These are phyloP conservation scores for Tolypocladium inflatum DNA, from an alignment of 2,329 filamentous ascomycete species.

Conservation along the genomic window DNA sequence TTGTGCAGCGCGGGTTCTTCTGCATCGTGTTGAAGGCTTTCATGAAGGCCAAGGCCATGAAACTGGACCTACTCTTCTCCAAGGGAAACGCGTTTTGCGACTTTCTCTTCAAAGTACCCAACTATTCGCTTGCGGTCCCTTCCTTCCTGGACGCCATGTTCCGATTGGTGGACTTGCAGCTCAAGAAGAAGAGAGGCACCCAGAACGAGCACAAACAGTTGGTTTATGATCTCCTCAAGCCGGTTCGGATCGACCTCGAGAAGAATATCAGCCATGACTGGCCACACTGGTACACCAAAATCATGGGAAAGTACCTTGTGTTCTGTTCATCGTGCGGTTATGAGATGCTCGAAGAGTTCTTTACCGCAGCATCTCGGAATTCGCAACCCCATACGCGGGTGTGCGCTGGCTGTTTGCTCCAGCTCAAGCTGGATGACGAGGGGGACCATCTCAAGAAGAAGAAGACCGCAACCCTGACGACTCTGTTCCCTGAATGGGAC, in stretches of 20 bases:
- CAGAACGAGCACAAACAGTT: constrained; percentile 8
- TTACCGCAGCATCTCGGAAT: constrained; percentile 1
- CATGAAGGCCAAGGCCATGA: constrained; percentile 21
- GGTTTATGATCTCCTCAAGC: constrained; percentile 22
- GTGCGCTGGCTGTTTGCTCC: constrained; percentile 21
- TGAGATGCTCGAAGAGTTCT: constrained; percentile 21
- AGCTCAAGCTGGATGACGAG: constrained; percentile 18
- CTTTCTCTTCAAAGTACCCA: constrained; percentile 19
- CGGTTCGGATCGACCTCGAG: constrained; percentile 17
- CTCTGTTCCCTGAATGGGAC: constrained; percentile 18
- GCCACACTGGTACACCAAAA: constrained; percentile 12
- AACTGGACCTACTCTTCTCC: constrained; percentile 18
- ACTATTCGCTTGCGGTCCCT: constrained; percentile 15
- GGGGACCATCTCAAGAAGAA: constrained; percentile 15
- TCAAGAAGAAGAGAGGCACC: background rate
- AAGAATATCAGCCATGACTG: constrained; percentile 9
- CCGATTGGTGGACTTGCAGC: constrained; percentile 15
- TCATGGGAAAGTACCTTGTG: constrained; percentile 12
- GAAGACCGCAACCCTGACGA: constrained; percentile 8
- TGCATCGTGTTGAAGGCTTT: constrained; percentile 22
- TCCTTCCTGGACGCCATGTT: constrained; percentile 23
- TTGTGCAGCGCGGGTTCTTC: constrained; percentile 23
- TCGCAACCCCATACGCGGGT: constrained; percentile 7
- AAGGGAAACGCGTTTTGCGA: constrained; percentile 17
- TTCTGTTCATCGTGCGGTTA: constrained; percentile 27